Conservation (phyloP, 768 basidiomycete species). For the Jaapia argillacea region DNA sequence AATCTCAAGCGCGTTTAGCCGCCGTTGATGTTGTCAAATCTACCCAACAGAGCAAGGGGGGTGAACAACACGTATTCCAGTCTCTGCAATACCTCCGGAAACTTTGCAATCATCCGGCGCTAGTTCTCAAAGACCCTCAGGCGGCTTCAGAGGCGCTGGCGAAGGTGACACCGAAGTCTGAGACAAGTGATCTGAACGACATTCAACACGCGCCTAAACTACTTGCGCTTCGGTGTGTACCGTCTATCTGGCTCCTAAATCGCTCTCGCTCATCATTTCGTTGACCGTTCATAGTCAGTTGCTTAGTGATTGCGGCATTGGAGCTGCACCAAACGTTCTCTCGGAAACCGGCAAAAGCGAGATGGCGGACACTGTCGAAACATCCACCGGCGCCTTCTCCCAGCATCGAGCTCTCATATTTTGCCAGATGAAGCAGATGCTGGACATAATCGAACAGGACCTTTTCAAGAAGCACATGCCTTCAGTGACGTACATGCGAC, state of each 20-base stretch:
- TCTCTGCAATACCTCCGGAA: constrained; percentile 94
- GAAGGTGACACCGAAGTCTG: constrained; percentile 37
- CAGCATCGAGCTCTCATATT: constrained; percentile 99
- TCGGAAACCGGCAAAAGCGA: constrained; percentile 61
- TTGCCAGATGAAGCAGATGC: constrained; percentile 99
- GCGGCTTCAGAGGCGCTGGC: constrained; percentile 48
- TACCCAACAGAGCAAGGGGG: constrained; percentile 27
- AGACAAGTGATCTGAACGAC: constrained; percentile 45
- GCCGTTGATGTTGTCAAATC: constrained; percentile 58
- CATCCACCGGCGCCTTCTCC: constrained; percentile 52
- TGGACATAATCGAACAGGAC: constrained; percentile 92
- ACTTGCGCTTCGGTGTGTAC: constrained; percentile 67
- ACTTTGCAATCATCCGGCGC: constrained; percentile 92
- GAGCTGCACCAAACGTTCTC: constrained; percentile 31
- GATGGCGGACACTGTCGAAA: constrained; percentile 46
- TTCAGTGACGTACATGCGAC: constrained; percentile 94
- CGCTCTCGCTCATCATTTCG: not conserved
- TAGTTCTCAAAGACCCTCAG: constrained; percentile 73
- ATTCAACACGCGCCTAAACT: constrained; percentile 92
- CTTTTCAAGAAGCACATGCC: constrained; percentile 91
- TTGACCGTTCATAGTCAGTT: constrained; percentile 70
- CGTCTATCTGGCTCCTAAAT: not conserved
- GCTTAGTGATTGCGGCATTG: constrained; percentile 90
- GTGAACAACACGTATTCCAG: constrained; percentile 90
- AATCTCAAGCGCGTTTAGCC: constrained; percentile 57